Evolutionary conservation across 169 alveolate species (phyloP), one percentile per base, ranked within the genome.

Genomic region (Besnoitia besnoiti): DNA sequence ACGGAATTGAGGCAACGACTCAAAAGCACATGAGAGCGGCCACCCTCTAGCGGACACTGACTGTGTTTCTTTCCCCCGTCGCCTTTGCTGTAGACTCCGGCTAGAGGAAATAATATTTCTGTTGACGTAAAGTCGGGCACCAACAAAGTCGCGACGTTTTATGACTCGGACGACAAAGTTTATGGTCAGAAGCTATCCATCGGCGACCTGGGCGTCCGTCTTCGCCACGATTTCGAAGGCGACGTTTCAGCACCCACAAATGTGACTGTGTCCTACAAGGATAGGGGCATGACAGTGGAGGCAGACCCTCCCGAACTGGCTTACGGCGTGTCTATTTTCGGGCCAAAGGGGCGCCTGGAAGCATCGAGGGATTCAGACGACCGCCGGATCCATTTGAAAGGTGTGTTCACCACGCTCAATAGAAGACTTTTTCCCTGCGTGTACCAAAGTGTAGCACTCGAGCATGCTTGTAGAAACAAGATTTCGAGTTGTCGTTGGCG

Each of bases 291-390:
- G 40, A 5, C 37, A 40, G 21, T 77, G 50, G 87, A 19, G 0
- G 40, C 59, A 4, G 87, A 77, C 37, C 49, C 61, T 14, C n/a
- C 16, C 49, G 61, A 77, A 21, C 16, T 55, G 21, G 59, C 12
- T n/a, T 77, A 77, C 47, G 61, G 87, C 55, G 47, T 77, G 50
- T 37, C 59, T 10, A 1, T 77, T 42, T 5, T 19, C 8, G 59
- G 5, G 7, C 37, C n/a, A 8, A 35, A 39, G 59, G 40, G 40
- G 40, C n/a, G 59, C 14, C 12, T 77, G 10, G 87, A 2, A 27
- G 87, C 40, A 4, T 77, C 55, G 87, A 51, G 55, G 55, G 59
- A 77, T 35, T 77, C 40, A 2, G 87, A 77, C 47, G 87, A 12
- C 21, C 49, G 87, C 12, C n/a, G 61, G 19, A 77, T 0, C 30